Percentiles rank a stretch among this genome's conserved stretches.
Evolutionary conservation across 2,329 filamentous ascomycete species (phyloP).

Genomic region (Xylaria polymorpha): DNA sequence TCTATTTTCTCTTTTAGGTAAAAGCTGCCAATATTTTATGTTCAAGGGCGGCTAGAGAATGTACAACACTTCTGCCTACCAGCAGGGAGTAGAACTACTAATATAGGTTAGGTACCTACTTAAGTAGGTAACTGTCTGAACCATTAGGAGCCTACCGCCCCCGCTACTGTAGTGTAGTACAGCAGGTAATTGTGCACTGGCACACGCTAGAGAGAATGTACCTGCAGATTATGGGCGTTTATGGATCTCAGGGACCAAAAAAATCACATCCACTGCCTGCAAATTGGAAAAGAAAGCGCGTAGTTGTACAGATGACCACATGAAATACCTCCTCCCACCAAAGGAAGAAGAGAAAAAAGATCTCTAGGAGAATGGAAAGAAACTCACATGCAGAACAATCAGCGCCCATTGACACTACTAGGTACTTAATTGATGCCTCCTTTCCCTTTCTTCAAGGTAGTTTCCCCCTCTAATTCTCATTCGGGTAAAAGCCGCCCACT

Average conservation of each 20-base stretch:
- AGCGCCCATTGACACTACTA: too few relatives aligned
- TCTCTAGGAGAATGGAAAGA: not conserved
- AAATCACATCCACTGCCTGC: not conserved
- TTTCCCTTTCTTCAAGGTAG: conserved; percentile 5
- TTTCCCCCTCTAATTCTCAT: conserved; percentile 17
- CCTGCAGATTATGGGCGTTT: conserved; percentile 2
- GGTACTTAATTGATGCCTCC: not conserved
- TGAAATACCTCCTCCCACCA: not conserved
- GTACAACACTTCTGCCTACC: too few relatives aligned
- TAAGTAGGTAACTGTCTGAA: not conserved
- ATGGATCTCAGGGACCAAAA: not conserved
- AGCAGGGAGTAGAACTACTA: too few relatives aligned
- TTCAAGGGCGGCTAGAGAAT: not conserved
- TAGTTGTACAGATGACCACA: not conserved
- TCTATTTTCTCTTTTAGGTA: not conserved
- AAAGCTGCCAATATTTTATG: not conserved
- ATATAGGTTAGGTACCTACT: too few relatives aligned
- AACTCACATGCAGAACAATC: not conserved
- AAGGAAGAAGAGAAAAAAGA: not conserved
- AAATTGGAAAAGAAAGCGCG: not conserved
- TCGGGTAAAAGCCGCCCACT: conserved; percentile 20
- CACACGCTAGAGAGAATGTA: conserved; percentile 9
- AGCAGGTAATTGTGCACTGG: conserved; percentile 1
- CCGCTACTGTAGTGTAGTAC: not conserved
- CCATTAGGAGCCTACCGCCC: too few relatives aligned